Base-by-base conservation (phyloP, 176 grass and related monocot genomes). In the Triticum monococcum region DNA sequence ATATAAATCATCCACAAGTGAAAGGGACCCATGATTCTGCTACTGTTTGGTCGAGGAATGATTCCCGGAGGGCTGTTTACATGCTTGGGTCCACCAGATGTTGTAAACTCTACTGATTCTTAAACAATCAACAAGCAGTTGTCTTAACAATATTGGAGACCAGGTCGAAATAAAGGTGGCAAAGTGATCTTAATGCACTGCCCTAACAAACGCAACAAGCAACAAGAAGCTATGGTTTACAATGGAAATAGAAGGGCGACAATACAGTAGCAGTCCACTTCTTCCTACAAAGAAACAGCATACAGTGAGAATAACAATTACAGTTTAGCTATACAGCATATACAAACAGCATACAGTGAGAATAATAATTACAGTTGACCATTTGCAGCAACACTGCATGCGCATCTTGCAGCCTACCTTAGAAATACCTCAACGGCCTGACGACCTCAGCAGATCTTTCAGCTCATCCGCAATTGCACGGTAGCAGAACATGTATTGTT, bases 401-500 rank as follows among this genome's bases (percentile, higher is more conserved):
- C 57, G 1, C 12, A 56, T 79, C 80, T 8, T 72, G 79, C 22
- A 43, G 37, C 81, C 69, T 43, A 87, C 75, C 66, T 72, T 25
- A 71, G 30, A 45, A 22, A 48, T 68, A 71, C 48, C 68, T 94
- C 64, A 91, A 54, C 60, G 82, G 78, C 79, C 83, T 31, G 87
- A 92, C 12, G 87, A 92, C 17, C 79, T 87, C 16, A 94, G 69
- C 40, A 93, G 88, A 76, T 93, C 87, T 84, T 96, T 90, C 84
- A 99, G 82, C 87, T 99, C 92, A 62, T 99, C 89, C 86, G 88
- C 89, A 83, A 96, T 94, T 46, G 90, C 94, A 71, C 20, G 46
- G 89, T 93, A 90, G 89, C 94, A 99, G 72, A 96, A 99, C 56
- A 96, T 72, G 86, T 86, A 96, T 80, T 99, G 97, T 52, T 99